A percentile compares a stretch with the other conserved stretches of the same genome.
phyloP scores from a whole-genome alignment of 768 basidiomycete species.

The Phaeotremella fagi region DNA sequence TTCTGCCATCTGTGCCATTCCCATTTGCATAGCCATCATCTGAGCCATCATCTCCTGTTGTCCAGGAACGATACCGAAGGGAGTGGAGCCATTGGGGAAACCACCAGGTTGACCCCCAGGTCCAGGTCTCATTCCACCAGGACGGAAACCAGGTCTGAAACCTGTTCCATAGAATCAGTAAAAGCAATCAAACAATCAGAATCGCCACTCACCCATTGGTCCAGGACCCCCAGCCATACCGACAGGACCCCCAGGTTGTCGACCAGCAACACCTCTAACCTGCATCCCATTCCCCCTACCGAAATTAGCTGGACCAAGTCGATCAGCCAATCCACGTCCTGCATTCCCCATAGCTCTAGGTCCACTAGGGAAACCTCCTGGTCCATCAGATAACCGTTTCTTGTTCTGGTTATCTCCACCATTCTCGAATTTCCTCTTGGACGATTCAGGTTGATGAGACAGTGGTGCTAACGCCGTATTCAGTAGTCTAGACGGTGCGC shows the following conservation, averaged over 20 bases:
- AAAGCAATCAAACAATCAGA: not conserved
- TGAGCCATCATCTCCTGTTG: slow-evolving; percentile 69
- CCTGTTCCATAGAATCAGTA: slow-evolving; percentile 7
- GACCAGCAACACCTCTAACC: slow-evolving; percentile 15
- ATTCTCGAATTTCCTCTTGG: slow-evolving; percentile 38
- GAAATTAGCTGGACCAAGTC: slow-evolving; percentile 56
- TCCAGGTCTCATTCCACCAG: slow-evolving; percentile 22
- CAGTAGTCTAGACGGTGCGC: slow-evolving; percentile 34
- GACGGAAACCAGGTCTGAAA: slow-evolving; percentile 28
- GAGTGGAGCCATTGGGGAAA: slow-evolving; percentile 10
- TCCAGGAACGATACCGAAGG: slow-evolving; percentile 26
- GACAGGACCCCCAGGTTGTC: slow-evolving; percentile 3
- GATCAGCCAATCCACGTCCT: slow-evolving; percentile 69
- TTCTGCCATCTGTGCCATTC: slow-evolving; percentile 56
- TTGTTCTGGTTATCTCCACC: slow-evolving; percentile 24
- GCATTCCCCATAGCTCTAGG: slow-evolving; percentile 70
- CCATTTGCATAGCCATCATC: slow-evolving; percentile 86
- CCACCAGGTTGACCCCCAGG: too few species aligned
- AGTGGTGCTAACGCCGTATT: slow-evolving; percentile 37
- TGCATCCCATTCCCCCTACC: slow-evolving; percentile 13
- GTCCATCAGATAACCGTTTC: slow-evolving; percentile 27
- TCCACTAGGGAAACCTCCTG: slow-evolving; percentile 58
- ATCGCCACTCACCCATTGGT: slow-evolving; percentile 15
- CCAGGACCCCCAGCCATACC: slow-evolving; percentile 10
- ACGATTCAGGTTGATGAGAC: slow-evolving; percentile 17